These are phyloP conservation scores for Oryza nivara DNA, from an alignment of 176 grass and related monocot genomes.

Conservation along the genomic window DNA sequence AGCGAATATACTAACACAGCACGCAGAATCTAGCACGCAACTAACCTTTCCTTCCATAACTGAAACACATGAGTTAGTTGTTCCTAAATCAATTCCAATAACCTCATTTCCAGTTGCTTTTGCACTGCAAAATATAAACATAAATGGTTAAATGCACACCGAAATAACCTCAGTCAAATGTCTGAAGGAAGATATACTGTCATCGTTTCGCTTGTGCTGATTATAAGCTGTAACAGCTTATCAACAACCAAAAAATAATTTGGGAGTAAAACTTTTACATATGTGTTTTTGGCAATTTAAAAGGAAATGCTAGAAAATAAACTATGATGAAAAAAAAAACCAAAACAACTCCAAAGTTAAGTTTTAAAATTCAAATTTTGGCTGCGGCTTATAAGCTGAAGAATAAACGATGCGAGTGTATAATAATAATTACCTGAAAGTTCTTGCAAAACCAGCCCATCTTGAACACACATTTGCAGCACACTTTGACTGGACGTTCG, in stretches of 20 bases:
- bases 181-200: not conserved
- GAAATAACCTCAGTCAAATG: not conserved
- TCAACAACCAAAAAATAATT: no score
- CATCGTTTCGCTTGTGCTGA: no score
- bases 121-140: conserved; percentile 16
- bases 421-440: conserved; percentile 30
- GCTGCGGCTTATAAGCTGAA: no score
- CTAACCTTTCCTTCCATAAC: conserved; percentile 58
- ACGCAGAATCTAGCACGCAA: not conserved
- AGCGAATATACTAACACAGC: not conserved
- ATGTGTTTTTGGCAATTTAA: no score
- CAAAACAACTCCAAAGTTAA: no score
- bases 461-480: conserved; percentile 19
- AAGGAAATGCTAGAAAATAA: no score
- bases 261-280: no score
- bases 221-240: no score
- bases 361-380: no score
- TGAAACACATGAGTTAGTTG: conserved; percentile 52
- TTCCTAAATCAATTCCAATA: conserved; percentile 61
- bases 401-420: no score
- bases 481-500: conserved; percentile 35
- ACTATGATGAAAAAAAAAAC: no score
- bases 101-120: conserved; percentile 48
- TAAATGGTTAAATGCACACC: not conserved
- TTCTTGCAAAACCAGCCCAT: conserved; percentile 41